Conservation (phyloP, 352 stramenopile species). For the Globisporangium paddicum region DNA sequence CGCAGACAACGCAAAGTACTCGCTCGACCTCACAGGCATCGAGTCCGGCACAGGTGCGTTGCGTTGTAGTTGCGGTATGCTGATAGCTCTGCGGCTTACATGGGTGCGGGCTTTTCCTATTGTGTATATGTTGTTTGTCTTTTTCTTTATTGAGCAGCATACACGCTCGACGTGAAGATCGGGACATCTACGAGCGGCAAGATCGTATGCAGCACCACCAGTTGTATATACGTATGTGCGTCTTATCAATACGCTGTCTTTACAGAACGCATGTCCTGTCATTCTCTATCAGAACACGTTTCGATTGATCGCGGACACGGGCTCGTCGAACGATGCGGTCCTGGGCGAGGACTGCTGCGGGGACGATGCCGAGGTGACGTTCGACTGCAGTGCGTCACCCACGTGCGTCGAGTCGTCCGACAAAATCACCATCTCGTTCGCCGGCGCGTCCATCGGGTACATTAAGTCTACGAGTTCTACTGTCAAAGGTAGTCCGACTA, state of each 20-base stretch:
- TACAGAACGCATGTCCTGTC: not conserved
- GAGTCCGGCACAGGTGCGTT: slow-evolving; percentile 24
- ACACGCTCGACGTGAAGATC: slow-evolving; percentile 27
- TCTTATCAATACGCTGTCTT: not conserved
- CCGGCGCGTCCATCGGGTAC: slow-evolving; percentile 62
- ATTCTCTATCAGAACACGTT: slow-evolving; percentile 49
- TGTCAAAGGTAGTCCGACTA: too few species aligned
- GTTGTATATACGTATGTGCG: not conserved
- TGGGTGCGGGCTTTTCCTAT: too few species aligned
- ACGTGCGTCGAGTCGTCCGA: slow-evolving; percentile 36
- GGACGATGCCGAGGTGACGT: slow-evolving; percentile 36
- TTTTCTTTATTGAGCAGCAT: slow-evolving; percentile 21
- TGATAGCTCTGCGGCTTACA: not conserved
- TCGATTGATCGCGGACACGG: slow-evolving; percentile 74
- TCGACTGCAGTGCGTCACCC: slow-evolving; percentile 56
- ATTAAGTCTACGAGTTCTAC: too few species aligned
- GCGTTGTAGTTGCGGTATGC: not conserved
- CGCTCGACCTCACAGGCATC: slow-evolving; percentile 29
- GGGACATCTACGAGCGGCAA: slow-evolving; percentile 15
- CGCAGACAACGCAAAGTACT: slow-evolving; percentile 28
- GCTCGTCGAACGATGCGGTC: slow-evolving; percentile 78
- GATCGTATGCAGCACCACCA: slow-evolving; percentile 8
- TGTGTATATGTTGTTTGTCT: not conserved
- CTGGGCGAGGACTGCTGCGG: slow-evolving; percentile 61
- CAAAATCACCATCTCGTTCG: slow-evolving; percentile 41